Conservation (phyloP, 2,329 filamentous ascomycete species). For the Orbilia ellipsospora region DNA sequence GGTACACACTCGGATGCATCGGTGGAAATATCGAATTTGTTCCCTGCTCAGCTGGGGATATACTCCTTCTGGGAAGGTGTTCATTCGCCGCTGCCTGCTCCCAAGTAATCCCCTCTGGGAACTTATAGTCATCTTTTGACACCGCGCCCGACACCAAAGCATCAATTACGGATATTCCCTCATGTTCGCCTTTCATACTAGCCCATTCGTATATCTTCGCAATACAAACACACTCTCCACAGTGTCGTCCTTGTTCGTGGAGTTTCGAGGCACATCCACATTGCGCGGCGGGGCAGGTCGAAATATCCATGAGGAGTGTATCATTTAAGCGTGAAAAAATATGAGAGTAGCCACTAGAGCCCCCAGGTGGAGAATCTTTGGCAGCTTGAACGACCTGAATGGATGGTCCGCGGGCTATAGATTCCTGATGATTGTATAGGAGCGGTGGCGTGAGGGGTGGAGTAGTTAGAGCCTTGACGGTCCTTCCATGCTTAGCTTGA, state of each 20-base stretch:
- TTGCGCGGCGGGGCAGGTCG: background rate
- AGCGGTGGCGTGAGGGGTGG: too few species aligned
- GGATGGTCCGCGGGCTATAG: background rate
- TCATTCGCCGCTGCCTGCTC: background rate
- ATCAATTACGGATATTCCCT: background rate
- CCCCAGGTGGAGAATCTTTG: background rate
- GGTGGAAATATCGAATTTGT: background rate
- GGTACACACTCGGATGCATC: slow-evolving; percentile 17
- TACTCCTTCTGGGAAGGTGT: background rate
- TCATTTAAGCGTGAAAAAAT: background rate
- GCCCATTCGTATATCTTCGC: background rate
- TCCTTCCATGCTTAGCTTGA: background rate
- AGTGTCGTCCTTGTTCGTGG: slow-evolving; percentile 3
- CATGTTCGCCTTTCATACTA: background rate
- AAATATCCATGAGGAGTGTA: background rate
- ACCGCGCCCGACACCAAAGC: background rate
- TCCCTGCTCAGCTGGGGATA: background rate
- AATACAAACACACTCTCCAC: background rate
- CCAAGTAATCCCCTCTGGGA: background rate
- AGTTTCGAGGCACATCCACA: background rate
- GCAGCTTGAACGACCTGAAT: background rate
- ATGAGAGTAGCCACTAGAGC: background rate
- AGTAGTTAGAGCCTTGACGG: too few species aligned
- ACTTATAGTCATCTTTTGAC: background rate
- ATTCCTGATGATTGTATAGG: background rate